Evolutionary conservation across 2,329 filamentous ascomycete species (phyloP).

Genomic region (Trichoderma oligosporum): DNA sequence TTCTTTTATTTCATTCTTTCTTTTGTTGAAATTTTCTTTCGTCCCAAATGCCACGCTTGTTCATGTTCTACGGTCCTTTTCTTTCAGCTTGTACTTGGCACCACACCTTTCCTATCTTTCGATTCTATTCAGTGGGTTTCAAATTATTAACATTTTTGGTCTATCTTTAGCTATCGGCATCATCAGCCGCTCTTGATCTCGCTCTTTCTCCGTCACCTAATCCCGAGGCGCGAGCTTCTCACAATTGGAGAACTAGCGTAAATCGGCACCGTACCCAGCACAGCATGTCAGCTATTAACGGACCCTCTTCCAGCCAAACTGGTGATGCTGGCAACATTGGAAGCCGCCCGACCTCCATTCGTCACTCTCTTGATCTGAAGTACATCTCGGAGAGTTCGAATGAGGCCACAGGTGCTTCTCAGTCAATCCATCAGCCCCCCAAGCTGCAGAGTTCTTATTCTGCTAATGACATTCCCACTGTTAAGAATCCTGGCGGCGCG

Average conservation of each 20-base stretch:
- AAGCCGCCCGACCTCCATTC: conserved; percentile 46
- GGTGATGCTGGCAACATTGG: conserved; percentile 47
- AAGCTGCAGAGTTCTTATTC: conserved; percentile 88
- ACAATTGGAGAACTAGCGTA: conserved; percentile 58
- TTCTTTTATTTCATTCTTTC: too few relatives aligned
- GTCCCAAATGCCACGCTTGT: not conserved
- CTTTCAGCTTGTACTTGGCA: not conserved
- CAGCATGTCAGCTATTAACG: conserved; percentile 50
- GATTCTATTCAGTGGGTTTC: not conserved
- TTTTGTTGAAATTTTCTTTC: not conserved
- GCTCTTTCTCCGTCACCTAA: conserved; percentile 65
- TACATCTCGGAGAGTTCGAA: conserved; percentile 46
- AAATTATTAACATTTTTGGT: not conserved
- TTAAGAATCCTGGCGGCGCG: conserved; percentile 63
- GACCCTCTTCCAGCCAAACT: conserved; percentile 38
- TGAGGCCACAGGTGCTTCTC: conserved; percentile 40
- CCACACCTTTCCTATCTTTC: not conserved
- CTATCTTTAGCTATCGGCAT: conserved; percentile 63
- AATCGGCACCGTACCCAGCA: conserved; percentile 66
- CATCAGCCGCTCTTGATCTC: conserved; percentile 76
- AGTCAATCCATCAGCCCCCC: conserved; percentile 56
- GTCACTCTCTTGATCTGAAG: conserved; percentile 57
- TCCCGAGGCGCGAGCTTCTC: conserved; percentile 47
- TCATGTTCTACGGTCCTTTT: not conserved
- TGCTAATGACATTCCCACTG: conserved; percentile 79